A percentile compares a stretch with the other conserved stretches of the same genome.
Evolutionary conservation across 164 flowering plant species (phyloP).

Genomic region (Brasenia schreberi): DNA sequence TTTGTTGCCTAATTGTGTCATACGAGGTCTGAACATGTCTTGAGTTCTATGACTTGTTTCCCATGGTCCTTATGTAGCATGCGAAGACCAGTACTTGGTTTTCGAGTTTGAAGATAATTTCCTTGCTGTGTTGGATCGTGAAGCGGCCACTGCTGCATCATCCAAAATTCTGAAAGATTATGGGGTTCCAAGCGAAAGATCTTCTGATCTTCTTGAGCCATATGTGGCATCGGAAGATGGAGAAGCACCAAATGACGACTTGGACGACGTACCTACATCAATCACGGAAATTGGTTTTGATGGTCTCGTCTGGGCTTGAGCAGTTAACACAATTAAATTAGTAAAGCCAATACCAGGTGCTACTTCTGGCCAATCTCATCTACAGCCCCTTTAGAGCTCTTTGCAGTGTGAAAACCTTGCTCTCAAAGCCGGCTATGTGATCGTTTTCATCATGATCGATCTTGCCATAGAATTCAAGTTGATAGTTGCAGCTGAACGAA

Average conservation of each 20-base stretch:
- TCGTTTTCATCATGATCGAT: neutral
- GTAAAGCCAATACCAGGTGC: neutral
- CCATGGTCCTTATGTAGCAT: constrained; percentile 31
- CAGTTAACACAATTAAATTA: neutral
- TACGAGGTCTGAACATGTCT: neutral
- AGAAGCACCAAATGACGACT: constrained; percentile 24
- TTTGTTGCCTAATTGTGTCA: neutral
- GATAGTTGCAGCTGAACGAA: too few species aligned
- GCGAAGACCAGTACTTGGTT: constrained; percentile 62
- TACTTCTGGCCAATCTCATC: neutral
- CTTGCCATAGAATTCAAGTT: too few species aligned
- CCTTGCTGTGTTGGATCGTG: constrained; percentile 67
- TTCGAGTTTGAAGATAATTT: constrained; percentile 92
- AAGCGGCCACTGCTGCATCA: constrained; percentile 54
- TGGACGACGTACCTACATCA: constrained; percentile 54
- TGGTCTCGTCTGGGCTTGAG: constrained; percentile 81
- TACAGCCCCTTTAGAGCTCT: neutral
- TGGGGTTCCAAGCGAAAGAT: constrained; percentile 81
- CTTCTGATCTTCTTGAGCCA: constrained; percentile 63
- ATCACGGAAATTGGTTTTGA: constrained; percentile 68
- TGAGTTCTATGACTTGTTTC: neutral
- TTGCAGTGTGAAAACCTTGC: neutral
- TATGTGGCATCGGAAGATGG: constrained; percentile 43
- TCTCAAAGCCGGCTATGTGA: neutral
- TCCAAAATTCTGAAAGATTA: constrained; percentile 59